Base-by-base conservation (phyloP, 2,329 filamentous ascomycete genomes). In the Pseudopithomyces chartarum region DNA sequence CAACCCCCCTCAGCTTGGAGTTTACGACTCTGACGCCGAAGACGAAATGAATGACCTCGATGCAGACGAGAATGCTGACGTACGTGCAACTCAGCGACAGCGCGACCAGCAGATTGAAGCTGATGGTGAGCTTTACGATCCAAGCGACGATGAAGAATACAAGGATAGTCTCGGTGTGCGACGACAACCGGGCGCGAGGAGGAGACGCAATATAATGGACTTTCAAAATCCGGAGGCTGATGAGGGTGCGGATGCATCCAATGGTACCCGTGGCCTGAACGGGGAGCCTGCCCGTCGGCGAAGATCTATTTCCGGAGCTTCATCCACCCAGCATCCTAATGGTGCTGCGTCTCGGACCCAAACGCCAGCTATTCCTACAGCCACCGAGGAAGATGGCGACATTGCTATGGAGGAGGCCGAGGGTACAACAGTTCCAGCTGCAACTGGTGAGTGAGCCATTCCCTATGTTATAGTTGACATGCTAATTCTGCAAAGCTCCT, bases 81-180 rank as follows among this genome's bases (percentile, higher is more conserved):
- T 85, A 54, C 89, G 94, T 23, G 87, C 89, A 76, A 96, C 92
- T 0, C 85, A 95, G 74, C 88, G 91, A 34, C 86, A 88, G 61
- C 92, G 90, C 82, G 94, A 98, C 61, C 88, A 92, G 74, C 87
- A 85, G 47, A 84, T 92, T 23, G 85, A 87, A 52, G 86, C 90
- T 56, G 86, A 91, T 7, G 90, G 90, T 65, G 94, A 97, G 71
- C 86, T 93, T 32, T 71, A 74, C 42, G 74, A 77, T n/a, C 90
- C 92, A 57, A 90, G 95, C 42, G 96, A 91, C 61, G 92, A 97
- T 57, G 94, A 98, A 66, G 92, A 96, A 11, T 86, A 92, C 76
- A 85, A 85, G 40, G 81, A 81, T 40, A 83, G 84, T 36, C 91
- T 95, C 63, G 94, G 92, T 15, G 84, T 92, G 39, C 87, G 85